These are phyloP conservation scores for Cryptosporidium viatorum DNA, from an alignment of 169 alveolate genomes.

Conservation along the genomic window DNA sequence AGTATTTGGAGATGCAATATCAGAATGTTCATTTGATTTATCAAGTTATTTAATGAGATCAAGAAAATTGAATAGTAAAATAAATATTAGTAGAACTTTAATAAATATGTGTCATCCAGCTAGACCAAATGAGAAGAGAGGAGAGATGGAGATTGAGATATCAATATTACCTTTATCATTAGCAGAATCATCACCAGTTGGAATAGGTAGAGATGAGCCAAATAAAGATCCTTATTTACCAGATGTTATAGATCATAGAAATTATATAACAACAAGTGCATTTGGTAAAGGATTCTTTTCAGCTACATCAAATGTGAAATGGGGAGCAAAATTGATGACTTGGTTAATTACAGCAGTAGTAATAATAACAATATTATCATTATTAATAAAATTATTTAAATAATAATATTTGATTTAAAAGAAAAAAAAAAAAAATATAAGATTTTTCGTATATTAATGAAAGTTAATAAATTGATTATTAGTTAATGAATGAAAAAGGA, in stretches of 20 bases:
- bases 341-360: constrained; percentile 71
- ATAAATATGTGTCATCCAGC: constrained; percentile 82
- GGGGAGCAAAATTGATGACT: constrained; percentile 72
- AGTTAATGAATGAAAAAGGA: constrained; percentile 40
- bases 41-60: constrained; percentile 67
- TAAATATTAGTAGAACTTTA: constrained; percentile 50
- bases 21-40: constrained; percentile 72
- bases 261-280: constrained; percentile 81
- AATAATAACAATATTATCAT: constrained; percentile 64
- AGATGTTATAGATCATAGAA: constrained; percentile 88
- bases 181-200: constrained; percentile 89
- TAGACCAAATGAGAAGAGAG: constrained; percentile 85
- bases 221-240: constrained; percentile 90
- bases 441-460: not conserved
- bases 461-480: not conserved
- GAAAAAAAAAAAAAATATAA: not conserved
- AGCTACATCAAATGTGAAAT: constrained; percentile 66
- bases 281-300: constrained; percentile 69
- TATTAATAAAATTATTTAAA: constrained; percentile 66
- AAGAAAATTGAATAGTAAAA: constrained; percentile 47
- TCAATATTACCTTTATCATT: constrained; percentile 84
- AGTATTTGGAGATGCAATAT: constrained; percentile 73
- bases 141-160: constrained; percentile 88
- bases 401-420: not conserved
- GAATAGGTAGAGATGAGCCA: constrained; percentile 92